Base-by-base conservation (phyloP, 1,284 basidiomycete species). In the Erythrobasidium hasegawianum region DNA sequence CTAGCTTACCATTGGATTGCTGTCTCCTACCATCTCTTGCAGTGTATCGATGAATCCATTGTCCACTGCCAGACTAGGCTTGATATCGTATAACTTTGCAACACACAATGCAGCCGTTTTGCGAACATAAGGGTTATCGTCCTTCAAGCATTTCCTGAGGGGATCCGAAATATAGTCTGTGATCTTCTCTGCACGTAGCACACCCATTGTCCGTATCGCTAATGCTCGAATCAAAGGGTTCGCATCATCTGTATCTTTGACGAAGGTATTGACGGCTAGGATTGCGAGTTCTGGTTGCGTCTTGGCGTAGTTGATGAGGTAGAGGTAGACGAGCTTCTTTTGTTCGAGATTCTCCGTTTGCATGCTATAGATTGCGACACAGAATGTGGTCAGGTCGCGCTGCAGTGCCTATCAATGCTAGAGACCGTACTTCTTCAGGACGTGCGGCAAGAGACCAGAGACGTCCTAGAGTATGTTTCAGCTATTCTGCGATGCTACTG, bases 241-340 rank as follows among this genome's bases (percentile, higher is more conserved):
- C 4, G 89, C 86, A 76, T 97, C 96, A 72, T 94, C 92, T 0
- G 91, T 87, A 78, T 98, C 95, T 82, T 85, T 85, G 72, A 98
- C 95, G 76, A 98, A 98, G 0, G 95, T 98, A 77, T 98, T 98
- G 71, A 98, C 94, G 14, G 95, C 95, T 55, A 98, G 84, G 24
- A 98, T 97, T 78, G 97, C 95, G 26, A 89, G 84, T 77, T 98
- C 95, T 0, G 96, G 95, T 76, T 98, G 95, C 0, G 95, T 94
- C 77, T 96, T 96, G 57, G 94, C 93, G 74, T 97, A 97, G 81
- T 97, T 96, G 87, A 97, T 97, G 67, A 97, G 86, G 78, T 97
- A 98, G 52, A 97, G 85, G 76, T 98, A 98, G 24, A 97, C 95
- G 52, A 98, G 87, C 78, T 95, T 94, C 83, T 94, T 95, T 78